Percentiles rank a stretch among this genome's conserved stretches.
These are phyloP conservation scores for Quercus alba DNA, from an alignment of 306 rosid genomes.

Conservation along the genomic window DNA sequence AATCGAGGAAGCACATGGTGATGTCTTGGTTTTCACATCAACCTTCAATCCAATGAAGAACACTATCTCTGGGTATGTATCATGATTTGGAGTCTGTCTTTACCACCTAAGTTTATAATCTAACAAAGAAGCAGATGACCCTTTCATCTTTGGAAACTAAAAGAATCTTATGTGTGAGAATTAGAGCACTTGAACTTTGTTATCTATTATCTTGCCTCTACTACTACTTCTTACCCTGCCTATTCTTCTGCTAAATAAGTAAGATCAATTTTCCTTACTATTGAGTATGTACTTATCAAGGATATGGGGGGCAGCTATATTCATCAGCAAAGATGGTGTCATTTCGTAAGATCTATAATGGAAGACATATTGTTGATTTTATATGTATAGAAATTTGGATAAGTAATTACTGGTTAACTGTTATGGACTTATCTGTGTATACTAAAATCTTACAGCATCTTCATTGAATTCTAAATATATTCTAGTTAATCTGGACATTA, in stretches of 20 bases:
- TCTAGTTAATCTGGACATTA: not conserved
- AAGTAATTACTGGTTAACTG: not conserved
- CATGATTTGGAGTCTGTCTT: conserved; percentile 17
- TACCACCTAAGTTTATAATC: not conserved
- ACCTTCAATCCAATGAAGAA: conserved; percentile 96
- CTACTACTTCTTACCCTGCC: not conserved
- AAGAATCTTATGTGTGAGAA: not conserved
- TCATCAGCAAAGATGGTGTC: not conserved
- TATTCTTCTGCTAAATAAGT: not conserved
- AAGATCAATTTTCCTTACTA: not conserved
- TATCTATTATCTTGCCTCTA: not conserved
- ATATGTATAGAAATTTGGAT: not conserved
- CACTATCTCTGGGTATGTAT: conserved; percentile 84
- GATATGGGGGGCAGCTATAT: not conserved
- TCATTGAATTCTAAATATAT: not conserved
- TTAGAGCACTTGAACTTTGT: not conserved
- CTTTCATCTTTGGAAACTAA: not conserved
- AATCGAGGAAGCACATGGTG: conserved; percentile 69
- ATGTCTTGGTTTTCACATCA: conserved; percentile 75
- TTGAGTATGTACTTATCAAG: not conserved
- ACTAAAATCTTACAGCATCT: not conserved
- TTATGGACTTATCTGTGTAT: not conserved
- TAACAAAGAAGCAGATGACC: not conserved
- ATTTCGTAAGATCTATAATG: not conserved
- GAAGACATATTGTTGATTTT: not conserved